A percentile compares a stretch with the other conserved stretches of the same genome.
These are phyloP conservation scores for Lophium mytilinum DNA, from an alignment of 495 filamentous ascomycete genomes.

Conservation along the genomic window DNA sequence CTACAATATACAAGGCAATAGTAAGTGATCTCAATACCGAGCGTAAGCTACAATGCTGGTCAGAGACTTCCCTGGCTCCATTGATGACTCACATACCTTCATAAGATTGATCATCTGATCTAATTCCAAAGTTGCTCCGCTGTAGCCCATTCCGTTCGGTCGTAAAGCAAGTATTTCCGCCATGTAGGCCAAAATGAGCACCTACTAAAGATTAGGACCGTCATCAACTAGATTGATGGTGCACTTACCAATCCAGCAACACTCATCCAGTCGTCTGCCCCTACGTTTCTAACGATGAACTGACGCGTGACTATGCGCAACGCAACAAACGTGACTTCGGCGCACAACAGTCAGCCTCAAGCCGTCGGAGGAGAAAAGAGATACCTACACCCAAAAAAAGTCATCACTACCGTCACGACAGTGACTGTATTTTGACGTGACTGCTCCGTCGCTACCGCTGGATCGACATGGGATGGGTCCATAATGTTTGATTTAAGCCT, in stretches of 20 bases:
- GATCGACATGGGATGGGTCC: too few relatives aligned
- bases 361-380: neutral
- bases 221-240: neutral
- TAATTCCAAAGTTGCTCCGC: constrained; percentile 1
- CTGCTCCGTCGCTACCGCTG: neutral
- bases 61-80: neutral
- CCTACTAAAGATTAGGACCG: neutral
- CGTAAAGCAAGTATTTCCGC: constrained; percentile 10
- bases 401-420: neutral
- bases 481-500: too few relatives aligned
- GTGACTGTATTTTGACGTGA: neutral
- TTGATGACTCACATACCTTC: constrained; percentile 1
- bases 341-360: neutral
- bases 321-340: neutral
- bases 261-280: neutral
- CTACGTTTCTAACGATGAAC: neutral
- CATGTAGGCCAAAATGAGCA: constrained; percentile 18
- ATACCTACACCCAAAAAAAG: neutral
- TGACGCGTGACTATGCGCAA: neutral
- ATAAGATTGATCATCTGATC: constrained; percentile 12
- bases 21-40: constrained; percentile 41
- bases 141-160: constrained; percentile 19
- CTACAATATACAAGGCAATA: constrained; percentile 32
- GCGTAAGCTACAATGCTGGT: constrained; percentile 18
- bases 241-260: neutral